A percentile compares a stretch with the other conserved stretches of the same genome.
Evolutionary conservation across 1,284 basidiomycete species (phyloP).

Genomic region (Apiotrichum sp.): DNA sequence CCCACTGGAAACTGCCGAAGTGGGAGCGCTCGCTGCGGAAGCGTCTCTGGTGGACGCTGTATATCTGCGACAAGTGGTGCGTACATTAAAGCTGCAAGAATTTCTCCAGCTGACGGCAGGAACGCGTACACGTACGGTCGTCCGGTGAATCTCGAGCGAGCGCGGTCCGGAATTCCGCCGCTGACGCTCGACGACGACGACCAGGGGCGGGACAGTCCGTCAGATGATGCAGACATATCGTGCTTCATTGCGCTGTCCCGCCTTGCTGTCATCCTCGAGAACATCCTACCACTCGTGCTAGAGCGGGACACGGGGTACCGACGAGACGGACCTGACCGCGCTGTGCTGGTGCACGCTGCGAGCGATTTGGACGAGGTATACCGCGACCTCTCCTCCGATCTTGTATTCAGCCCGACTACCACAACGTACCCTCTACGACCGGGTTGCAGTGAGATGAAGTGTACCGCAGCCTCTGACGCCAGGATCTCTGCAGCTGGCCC

Average conservation of each 20-base stretch:
- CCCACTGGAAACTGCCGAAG: conserved; percentile 20
- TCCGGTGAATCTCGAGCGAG: conserved; percentile 12
- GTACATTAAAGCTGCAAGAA: too few relatives aligned
- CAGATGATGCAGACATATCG: conserved; percentile 7
- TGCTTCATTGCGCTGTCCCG: conserved; percentile 14
- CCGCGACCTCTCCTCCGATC: conserved; percentile 11
- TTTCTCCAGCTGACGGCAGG: background rate
- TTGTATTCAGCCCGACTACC: conserved; percentile 5
- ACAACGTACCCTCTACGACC: background rate
- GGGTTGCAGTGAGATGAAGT: background rate
- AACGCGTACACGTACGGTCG: conserved; percentile 20
- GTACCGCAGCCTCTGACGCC: background rate
- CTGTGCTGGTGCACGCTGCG: conserved; percentile 9
- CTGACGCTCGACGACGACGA: conserved; percentile 12
- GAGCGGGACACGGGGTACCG: conserved; percentile 5
- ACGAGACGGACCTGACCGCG: conserved; percentile 3
- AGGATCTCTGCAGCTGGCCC: conserved; percentile 14
- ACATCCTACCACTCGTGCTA: conserved; percentile 12
- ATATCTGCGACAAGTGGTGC: conserved; percentile 19
- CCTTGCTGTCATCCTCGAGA: conserved; percentile 10
- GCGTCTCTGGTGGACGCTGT: conserved; percentile 25
- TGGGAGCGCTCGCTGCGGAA: conserved; percentile 24
- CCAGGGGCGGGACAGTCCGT: background rate
- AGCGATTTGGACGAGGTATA: conserved; percentile 13
- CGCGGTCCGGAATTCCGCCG: conserved; percentile 5